These are phyloP conservation scores for Ambrosia hybrid DNA, from an alignment of 140 eudicot genomes.

Conservation along the genomic window DNA sequence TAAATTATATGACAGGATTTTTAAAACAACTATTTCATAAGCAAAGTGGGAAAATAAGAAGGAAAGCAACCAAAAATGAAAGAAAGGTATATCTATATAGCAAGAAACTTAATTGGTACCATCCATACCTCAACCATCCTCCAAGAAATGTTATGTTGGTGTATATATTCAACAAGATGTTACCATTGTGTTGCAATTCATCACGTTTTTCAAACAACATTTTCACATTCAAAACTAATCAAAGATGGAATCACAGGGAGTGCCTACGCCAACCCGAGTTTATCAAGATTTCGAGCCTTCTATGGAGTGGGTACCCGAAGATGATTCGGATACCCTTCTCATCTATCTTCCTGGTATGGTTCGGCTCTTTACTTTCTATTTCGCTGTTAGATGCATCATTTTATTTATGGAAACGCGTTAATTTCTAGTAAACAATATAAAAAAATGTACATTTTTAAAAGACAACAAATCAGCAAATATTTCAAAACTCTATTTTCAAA, in stretches of 20 bases:
- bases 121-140: constrained; percentile 24
- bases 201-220: constrained; percentile 9
- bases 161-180: constrained; percentile 24
- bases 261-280: constrained; percentile 24
- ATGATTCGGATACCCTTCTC: constrained; percentile 62
- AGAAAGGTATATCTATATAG: constrained; percentile 51
- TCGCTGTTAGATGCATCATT: no score
- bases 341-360: constrained; percentile 63
- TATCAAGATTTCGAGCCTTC: constrained; percentile 59
- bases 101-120: constrained; percentile 34
- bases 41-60: not conserved
- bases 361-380: not conserved
- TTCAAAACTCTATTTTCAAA: no score
- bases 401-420: no score
- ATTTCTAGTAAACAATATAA: no score
- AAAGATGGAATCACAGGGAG: constrained; percentile 41
- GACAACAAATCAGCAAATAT: no score
- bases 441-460: no score
- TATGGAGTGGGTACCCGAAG: constrained; percentile 49
- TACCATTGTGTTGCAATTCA: constrained; percentile 19
- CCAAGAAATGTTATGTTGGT: constrained; percentile 13
- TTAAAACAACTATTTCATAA: no score
- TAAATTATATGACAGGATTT: no score
- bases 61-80: constrained; percentile 24
- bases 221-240: not conserved